Conservation (phyloP, 1,139 yeast species). For the Sporopachydermia cereana region DNA sequence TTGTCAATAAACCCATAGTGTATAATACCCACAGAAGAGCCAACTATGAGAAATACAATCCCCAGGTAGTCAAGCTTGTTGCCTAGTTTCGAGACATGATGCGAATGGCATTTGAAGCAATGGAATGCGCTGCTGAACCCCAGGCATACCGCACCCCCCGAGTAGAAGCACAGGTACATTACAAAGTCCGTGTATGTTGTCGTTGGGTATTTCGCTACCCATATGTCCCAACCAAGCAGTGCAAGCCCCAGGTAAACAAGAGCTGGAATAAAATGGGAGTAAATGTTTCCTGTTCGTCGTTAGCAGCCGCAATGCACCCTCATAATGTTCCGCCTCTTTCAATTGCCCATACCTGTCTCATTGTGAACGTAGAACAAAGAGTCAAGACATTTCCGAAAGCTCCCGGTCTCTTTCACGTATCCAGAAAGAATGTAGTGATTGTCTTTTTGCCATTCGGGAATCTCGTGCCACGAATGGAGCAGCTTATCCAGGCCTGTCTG, state of each 20-base stretch:
- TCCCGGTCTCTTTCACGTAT: slow-evolving; percentile 60
- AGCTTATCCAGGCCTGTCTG: too few species aligned
- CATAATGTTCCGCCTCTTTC: neutral
- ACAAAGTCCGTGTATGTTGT: slow-evolving; percentile 34
- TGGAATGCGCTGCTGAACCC: slow-evolving; percentile 71
- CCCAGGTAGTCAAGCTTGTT: slow-evolving; percentile 84
- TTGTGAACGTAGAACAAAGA: slow-evolving; percentile 68
- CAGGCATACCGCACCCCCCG: slow-evolving; percentile 49
- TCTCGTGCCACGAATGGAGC: slow-evolving; percentile 29
- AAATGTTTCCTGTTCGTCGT: slow-evolving; percentile 46
- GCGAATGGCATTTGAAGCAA: slow-evolving; percentile 66
- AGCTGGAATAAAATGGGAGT: slow-evolving; percentile 70
- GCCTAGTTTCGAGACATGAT: slow-evolving; percentile 46
- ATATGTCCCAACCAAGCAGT: slow-evolving; percentile 12
- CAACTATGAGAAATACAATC: slow-evolving; percentile 61
- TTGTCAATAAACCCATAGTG: slow-evolving; percentile 54
- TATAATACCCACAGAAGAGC: slow-evolving; percentile 63
- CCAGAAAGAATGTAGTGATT: slow-evolving; percentile 68
- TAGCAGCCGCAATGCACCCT: neutral
- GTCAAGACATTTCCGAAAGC: slow-evolving; percentile 36
- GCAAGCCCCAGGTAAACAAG: slow-evolving; percentile 15
- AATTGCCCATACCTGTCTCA: slow-evolving; percentile 37
- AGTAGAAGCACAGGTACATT: slow-evolving; percentile 32
- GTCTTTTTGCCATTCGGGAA: slow-evolving; percentile 81
- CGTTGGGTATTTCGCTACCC: slow-evolving; percentile 31